Conservation (phyloP, 257 asterid genomes). For the Mitragyna speciosa region DNA sequence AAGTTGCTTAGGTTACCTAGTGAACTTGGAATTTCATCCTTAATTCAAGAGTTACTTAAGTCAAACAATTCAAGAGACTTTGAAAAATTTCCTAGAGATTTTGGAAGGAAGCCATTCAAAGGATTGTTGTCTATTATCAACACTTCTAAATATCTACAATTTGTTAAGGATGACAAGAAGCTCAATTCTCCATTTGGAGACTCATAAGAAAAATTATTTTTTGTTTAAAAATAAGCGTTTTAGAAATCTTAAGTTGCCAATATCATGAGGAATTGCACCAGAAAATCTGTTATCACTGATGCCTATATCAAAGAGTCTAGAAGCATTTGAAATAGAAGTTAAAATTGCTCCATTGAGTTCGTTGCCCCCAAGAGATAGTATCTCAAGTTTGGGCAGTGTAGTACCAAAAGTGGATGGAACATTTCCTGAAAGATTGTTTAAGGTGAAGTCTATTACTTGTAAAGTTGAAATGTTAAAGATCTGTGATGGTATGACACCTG, state of each 20-base stretch:
- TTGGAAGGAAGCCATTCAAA: too few relatives aligned
- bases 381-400: neutral
- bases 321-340: conserved; percentile 9
- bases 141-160: neutral
- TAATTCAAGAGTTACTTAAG: neutral
- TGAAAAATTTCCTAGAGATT: conserved; percentile 16
- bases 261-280: too few relatives aligned
- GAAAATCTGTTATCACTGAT: neutral
- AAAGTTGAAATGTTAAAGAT: conserved; percentile 40
- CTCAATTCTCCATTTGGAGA: neutral
- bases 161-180: neutral
- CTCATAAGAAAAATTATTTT: too few relatives aligned
- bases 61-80: neutral
- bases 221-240: too few relatives aligned
- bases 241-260: too few relatives aligned
- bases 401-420: neutral
- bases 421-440: neutral
- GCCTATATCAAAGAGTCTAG: neutral
- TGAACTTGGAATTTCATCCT: conserved; percentile 27
- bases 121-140: neutral
- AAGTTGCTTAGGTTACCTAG: neutral
- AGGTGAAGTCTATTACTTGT: neutral
- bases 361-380: neutral
- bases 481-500: conserved; percentile 27
- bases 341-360: conserved; percentile 19